Evolutionary conservation across 202 grass and related monocot species (phyloP).

Genomic region (Carex sylvatica): DNA sequence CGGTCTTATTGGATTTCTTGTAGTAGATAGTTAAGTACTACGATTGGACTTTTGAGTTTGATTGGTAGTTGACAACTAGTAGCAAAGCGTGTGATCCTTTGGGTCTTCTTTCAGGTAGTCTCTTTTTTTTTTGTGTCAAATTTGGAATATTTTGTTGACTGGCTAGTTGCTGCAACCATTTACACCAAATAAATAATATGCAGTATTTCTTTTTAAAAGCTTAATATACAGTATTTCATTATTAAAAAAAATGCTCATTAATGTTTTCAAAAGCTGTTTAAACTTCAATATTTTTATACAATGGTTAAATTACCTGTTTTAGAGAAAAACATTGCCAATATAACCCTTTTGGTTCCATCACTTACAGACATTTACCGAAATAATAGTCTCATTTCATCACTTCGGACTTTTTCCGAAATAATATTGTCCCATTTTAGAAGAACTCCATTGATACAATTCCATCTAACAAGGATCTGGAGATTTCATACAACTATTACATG

Average conservation of each 20-base stretch:
- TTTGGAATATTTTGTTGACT: not conserved
- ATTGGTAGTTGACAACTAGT: slow-evolving; percentile 11
- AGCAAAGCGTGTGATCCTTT: not conserved
- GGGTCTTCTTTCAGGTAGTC: not conserved
- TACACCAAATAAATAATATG: not conserved
- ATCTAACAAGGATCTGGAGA: no score
- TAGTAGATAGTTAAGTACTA: not conserved
- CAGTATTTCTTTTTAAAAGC: not conserved
- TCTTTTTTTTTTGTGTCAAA: not conserved
- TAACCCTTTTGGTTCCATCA: no score
- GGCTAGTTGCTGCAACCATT: not conserved
- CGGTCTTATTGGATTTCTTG: not conserved
- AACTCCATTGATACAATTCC: no score
- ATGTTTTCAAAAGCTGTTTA: no score
- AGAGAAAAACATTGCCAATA: no score
- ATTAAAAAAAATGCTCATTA: no score
- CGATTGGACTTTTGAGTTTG: not conserved
- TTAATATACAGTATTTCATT: not conserved
- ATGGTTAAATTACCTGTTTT: no score
- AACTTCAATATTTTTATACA: no score
- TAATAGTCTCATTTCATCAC: no score
- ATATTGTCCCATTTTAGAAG: no score
- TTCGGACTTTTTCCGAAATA: no score
- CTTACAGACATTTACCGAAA: no score
- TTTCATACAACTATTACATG: not conserved